A percentile compares a stretch with the other conserved stretches of the same genome.
phyloP scores from a whole-genome alignment of 305 asterid genomes.

The Plantago coronopus region DNA sequence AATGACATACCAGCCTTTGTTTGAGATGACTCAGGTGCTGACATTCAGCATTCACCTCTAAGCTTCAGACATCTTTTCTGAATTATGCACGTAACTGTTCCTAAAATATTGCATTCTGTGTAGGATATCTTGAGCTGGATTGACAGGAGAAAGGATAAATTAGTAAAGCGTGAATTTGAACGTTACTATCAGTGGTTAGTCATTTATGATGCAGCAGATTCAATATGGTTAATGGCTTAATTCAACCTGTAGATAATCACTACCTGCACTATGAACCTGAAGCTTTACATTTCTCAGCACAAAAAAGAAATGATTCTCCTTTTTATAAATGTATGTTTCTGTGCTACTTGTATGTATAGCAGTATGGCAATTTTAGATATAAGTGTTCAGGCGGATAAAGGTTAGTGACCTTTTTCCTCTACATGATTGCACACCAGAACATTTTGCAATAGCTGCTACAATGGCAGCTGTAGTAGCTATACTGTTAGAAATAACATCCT shows the following conservation, averaged over 20 bases:
- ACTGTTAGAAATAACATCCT: too few relatives aligned
- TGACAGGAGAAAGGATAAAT: conserved; percentile 41
- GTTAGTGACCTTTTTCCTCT: too few relatives aligned
- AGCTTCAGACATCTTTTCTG: conserved; percentile 16
- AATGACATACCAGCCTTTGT: conserved; percentile 75
- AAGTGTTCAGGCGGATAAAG: too few relatives aligned
- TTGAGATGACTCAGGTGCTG: conserved; percentile 75
- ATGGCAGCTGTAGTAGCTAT: too few relatives aligned
- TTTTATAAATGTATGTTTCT: too few relatives aligned
- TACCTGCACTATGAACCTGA: conserved; percentile 9
- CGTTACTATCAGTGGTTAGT: conserved; percentile 68
- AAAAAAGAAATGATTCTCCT: neutral
- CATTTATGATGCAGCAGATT: neutral
- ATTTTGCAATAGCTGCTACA: too few relatives aligned
- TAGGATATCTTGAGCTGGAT: conserved; percentile 85
- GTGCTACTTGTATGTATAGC: too few relatives aligned
- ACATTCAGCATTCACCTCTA: conserved; percentile 13
- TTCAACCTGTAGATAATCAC: conserved; percentile 14
- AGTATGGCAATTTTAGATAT: too few relatives aligned
- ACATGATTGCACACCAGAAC: too few relatives aligned
- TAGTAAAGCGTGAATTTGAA: conserved; percentile 62
- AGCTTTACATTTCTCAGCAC: conserved; percentile 16
- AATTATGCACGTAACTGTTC: conserved; percentile 13
- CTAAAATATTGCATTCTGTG: conserved; percentile 19
- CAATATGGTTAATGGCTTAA: neutral